Base-by-base conservation (phyloP, 768 basidiomycete genomes). In the Podaxis mareebaensis region DNA sequence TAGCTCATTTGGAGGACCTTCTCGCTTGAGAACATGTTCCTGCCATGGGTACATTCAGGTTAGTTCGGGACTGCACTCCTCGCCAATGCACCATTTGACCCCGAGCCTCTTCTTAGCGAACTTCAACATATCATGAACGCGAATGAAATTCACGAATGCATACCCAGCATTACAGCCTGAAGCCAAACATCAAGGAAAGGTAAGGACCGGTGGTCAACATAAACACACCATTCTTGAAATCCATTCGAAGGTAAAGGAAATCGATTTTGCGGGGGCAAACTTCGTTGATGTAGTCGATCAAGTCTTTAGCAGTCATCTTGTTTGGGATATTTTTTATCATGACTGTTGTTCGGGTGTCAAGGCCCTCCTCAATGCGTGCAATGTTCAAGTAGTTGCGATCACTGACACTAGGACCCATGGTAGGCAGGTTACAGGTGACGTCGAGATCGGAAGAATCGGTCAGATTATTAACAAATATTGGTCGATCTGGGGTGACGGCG, bases 1-100 rank as follows among this genome's bases (percentile, higher is more conserved):
- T 95, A 96, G 67, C 90, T 91, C 89, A 95, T 93, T 69, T 95
- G 90, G 58, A 95, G 72, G n/a, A n/a, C n/a, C n/a, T n/a, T n/a
- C n/a, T n/a, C n/a, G n/a, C n/a, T n/a, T n/a, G n/a, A n/a, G n/a
- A 92, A 95, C 87, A 93, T 88, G 71, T 96, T 95, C 92, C 92
- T 93, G 72, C 15, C 44, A 24, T n/a, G 57, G 65, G 24, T 46
- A 59, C 58, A 36, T 59, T 40, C 17, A 4, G 52, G 53, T 20
- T 60, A 33, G 17, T 13, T 4, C 2, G 11, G 48, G 13, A 7
- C 28, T 22, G 26, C 13, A 58, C 7, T 40, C 24, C 5, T 33
- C 38, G n/a, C 2, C 28, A 17, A 72, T 81, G 67, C 52, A 92
- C 93, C 94, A 96, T 75, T 91, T 92, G 65, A 89, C 85, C 6